Base-by-base conservation (phyloP, 1,284 basidiomycete species). In the Macrocybe sp. region DNA sequence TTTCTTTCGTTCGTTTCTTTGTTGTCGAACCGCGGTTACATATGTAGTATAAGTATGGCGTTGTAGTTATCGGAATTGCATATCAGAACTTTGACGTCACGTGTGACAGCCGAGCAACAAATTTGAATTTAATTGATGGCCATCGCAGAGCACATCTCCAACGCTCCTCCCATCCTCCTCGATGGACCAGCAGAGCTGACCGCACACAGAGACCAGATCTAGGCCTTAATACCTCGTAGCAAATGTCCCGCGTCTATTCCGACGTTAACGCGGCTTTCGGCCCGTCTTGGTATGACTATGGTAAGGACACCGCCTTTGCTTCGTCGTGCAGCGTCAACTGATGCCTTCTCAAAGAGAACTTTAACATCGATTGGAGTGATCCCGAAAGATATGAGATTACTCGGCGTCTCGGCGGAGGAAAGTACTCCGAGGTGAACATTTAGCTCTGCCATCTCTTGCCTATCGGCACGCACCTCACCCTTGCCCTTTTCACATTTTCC, bases 361-460 rank as follows among this genome's bases (percentile, higher is more conserved):
- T 85, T 55, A 73, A 75, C 53, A 83, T 90, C 37, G 81, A 86
- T 52, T 89, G 85, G 85, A 83, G 82, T 49, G 63, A 73, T 35
- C 85, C 89, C 59, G 86, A 89, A 58, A 81, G 87, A 55, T 92
- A 90, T 65, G 89, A 92, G 66, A 83, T 92, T 52, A 75, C 89
- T 34, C 73, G 83, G 52, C 86, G 88, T 61, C 78, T 91, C 30
- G 89, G 89, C 33, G 74, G 89, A 39, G 89, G 89, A 49, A 88
- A 89, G 64, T 89, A 89, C 65, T 85, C 83, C 6, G 86, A 89
- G 72, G 82, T 81, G 54, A 22, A 22, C 22, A 22, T 22, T 22
- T 22, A 22, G 22, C 22, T 22, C 22, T 2, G 22, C 22, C 22
- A 22, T 22, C 54, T 55, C 6, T 32, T 32, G 36, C 6, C 22